Evolutionary conservation across 331 rosid species (phyloP).

Genomic region (Malus hybrid): DNA sequence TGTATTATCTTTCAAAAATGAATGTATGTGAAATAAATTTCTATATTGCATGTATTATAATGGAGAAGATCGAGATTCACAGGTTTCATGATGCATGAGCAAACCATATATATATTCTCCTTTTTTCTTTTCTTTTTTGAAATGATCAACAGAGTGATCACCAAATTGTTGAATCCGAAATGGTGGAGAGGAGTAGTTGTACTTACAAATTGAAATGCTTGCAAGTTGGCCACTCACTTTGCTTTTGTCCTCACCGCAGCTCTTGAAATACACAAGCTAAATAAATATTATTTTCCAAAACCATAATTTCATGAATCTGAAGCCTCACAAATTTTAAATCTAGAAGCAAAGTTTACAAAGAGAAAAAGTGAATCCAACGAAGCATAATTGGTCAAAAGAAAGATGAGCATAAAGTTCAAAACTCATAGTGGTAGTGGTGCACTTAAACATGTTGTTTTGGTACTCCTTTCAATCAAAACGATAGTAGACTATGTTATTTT

Average conservation of each 20-base stretch:
- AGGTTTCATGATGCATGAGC: neutral
- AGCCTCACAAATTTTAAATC: neutral
- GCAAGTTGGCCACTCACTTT: neutral
- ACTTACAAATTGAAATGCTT: neutral
- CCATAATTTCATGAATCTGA: neutral
- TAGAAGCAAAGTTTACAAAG: neutral
- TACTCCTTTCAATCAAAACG: neutral
- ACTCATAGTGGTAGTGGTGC: constrained; percentile 1
- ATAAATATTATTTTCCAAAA: neutral
- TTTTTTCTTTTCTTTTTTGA: neutral
- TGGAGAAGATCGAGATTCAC: neutral
- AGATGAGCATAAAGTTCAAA: constrained; percentile 6
- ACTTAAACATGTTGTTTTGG: constrained; percentile 3
- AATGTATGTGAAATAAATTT: neutral
- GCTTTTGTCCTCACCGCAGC: neutral
- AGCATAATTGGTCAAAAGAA: neutral
- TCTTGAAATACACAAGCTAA: neutral
- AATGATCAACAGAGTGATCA: neutral
- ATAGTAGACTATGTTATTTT: neutral
- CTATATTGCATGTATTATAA: neutral
- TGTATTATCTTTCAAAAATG: neutral
- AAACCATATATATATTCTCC: neutral
- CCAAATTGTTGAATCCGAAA: no score
- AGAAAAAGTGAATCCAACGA: neutral
- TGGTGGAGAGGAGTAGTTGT: neutral